These are phyloP conservation scores for Kernera saxatilis DNA, from an alignment of 345 rosid genomes.

Conservation along the genomic window DNA sequence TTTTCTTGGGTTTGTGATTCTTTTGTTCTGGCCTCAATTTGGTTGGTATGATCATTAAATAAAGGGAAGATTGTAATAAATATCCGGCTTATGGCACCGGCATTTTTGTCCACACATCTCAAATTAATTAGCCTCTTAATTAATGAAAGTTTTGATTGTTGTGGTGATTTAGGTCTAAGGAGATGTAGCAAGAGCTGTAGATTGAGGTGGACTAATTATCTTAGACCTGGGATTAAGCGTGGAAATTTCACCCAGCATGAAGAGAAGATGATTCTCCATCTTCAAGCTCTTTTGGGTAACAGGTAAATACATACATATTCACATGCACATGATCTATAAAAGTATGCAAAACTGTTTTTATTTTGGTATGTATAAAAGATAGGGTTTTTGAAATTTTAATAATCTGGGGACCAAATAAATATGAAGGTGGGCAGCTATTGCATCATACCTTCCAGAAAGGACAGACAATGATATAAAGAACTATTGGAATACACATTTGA, in stretches of 20 bases:
- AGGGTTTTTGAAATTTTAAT: conserved; percentile 5
- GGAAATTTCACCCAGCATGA: conserved; percentile 87
- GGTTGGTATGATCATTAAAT: conserved; percentile 55
- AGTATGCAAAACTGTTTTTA: not conserved
- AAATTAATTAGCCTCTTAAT: not conserved
- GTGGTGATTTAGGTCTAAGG: conserved; percentile 55
- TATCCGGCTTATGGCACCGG: conserved; percentile 5
- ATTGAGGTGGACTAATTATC: conserved; percentile 94
- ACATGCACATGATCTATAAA: conserved; percentile 10
- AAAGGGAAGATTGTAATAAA: conserved; percentile 21
- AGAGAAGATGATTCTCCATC: conserved; percentile 90
- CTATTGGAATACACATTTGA: conserved; percentile 91
- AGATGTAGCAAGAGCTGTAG: conserved; percentile 99
- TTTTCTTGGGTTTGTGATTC: conserved; percentile 24
- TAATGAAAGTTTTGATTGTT: not conserved
- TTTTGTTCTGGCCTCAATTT: conserved; percentile 18
- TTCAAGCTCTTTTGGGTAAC: conserved; percentile 94
- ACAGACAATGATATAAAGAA: conserved; percentile 93
- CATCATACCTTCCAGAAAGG: conserved; percentile 92
- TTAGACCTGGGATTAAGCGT: conserved; percentile 85
- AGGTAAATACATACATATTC: conserved; percentile 43
- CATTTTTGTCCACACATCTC: conserved; percentile 10
- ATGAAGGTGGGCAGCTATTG: conserved; percentile 97
- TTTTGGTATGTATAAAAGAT: not conserved
- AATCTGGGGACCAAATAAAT: conserved; percentile 17